Conservation (phyloP, 495 filamentous ascomycete species). For the Lophiostoma macrostomum region DNA sequence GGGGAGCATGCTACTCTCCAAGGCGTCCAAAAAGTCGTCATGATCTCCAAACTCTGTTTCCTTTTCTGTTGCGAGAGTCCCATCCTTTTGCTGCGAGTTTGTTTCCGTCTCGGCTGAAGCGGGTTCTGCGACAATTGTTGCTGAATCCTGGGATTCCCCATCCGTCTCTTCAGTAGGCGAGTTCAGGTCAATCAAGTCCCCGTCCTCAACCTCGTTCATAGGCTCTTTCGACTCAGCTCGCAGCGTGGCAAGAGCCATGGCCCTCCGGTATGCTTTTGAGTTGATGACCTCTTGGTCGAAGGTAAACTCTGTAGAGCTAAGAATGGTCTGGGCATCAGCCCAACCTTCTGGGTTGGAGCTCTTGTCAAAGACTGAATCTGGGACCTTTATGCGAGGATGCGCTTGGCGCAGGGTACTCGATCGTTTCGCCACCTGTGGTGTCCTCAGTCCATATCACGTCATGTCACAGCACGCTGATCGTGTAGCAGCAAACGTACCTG, state of each 20-base stretch:
- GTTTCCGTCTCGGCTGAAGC: too few relatives aligned
- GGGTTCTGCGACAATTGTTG: too few relatives aligned
- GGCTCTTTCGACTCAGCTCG: not conserved
- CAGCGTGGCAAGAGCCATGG: not conserved
- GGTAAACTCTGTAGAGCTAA: slow-evolving; percentile 13
- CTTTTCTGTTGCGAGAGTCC: not conserved
- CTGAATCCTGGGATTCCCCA: not conserved
- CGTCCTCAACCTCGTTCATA: not conserved
- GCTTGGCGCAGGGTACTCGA: slow-evolving; percentile 4
- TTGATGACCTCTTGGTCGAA: slow-evolving; percentile 27
- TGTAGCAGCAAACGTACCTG: too few relatives aligned
- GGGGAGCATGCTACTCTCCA: slow-evolving; percentile 15
- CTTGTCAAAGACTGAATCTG: slow-evolving; percentile 14
- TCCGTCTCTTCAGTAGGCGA: not conserved
- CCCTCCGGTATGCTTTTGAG: slow-evolving; percentile 25
- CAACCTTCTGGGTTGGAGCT: not conserved
- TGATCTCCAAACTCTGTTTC: not conserved
- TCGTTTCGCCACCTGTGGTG: slow-evolving; percentile 1
- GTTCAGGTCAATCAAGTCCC: slow-evolving; percentile 4
- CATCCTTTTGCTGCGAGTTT: not conserved
- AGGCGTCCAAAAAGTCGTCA: slow-evolving; percentile 7
- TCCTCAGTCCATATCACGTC: too few relatives aligned
- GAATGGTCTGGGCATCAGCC: slow-evolving; percentile 6
- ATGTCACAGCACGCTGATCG: too few relatives aligned
- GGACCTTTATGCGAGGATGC: slow-evolving; percentile 17